Evolutionary conservation across 2,329 filamentous ascomycete species (phyloP).

Genomic region (Rhexocercosporidium sp.): DNA sequence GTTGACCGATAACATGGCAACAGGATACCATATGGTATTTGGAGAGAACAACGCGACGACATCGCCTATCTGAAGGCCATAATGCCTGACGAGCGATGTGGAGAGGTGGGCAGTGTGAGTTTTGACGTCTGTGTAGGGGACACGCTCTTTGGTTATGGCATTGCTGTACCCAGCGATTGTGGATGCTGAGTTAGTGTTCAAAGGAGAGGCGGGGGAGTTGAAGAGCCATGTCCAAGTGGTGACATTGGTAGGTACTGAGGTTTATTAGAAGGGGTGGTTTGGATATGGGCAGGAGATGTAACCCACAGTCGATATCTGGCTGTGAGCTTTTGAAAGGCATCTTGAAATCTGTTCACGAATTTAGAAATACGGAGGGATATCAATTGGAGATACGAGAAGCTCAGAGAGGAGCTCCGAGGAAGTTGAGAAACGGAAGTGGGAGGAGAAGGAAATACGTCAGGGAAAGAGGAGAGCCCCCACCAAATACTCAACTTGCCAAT

Average conservation of each 20-base stretch:
- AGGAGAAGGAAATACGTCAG: slow-evolving; percentile 2
- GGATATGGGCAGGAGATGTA: background rate
- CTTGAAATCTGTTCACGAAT: slow-evolving; percentile 1
- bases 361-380: background rate
- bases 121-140: slow-evolving; percentile 64
- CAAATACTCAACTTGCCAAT: background rate
- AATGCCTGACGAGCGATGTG: slow-evolving; percentile 61
- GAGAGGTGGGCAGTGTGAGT: slow-evolving; percentile 62
- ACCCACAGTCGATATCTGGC: slow-evolving; percentile 35
- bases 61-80: slow-evolving; percentile 58
- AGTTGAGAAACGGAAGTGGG: background rate
- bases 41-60: slow-evolving; percentile 65
- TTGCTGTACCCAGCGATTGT: slow-evolving; percentile 53
- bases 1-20: slow-evolving; percentile 63
- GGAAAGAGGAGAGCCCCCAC: background rate
- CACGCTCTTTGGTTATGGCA: slow-evolving; percentile 60
- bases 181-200: slow-evolving; percentile 36
- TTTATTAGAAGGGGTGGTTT: background rate
- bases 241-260: slow-evolving; percentile 52
- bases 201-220: slow-evolving; percentile 57
- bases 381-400: background rate
- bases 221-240: slow-evolving; percentile 68
- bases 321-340: slow-evolving; percentile 38
- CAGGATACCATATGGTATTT: slow-evolving; percentile 71
- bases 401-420: background rate